Percentiles rank a stretch among this genome's conserved stretches.
These are phyloP conservation scores for Discostella stelligera DNA, from an alignment of 352 stramenopile genomes.

Conservation along the genomic window DNA sequence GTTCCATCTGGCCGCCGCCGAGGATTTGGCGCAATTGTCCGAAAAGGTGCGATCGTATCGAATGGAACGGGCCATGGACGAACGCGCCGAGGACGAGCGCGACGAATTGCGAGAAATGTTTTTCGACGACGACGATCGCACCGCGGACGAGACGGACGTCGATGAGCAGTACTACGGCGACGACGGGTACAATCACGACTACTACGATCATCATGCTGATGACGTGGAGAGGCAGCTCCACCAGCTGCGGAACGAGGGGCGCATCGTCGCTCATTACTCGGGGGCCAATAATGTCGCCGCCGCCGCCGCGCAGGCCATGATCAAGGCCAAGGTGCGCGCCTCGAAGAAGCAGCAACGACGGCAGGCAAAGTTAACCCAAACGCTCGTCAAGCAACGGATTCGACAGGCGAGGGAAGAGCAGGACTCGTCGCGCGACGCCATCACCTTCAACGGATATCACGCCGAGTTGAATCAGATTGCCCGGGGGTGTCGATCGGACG, in stretches of 20 bases:
- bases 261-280: background rate
- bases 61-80: constrained; percentile 37
- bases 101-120: constrained; percentile 30
- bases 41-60: constrained; percentile 32
- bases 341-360: background rate
- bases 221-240: no score
- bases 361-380: constrained; percentile 1
- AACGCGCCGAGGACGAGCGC: constrained; percentile 11
- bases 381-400: background rate
- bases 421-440: background rate
- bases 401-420: background rate
- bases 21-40: constrained; percentile 30
- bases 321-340: background rate
- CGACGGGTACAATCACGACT: no score
- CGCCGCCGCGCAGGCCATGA: background rate
- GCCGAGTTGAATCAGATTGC: constrained; percentile 38
- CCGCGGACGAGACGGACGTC: background rate
- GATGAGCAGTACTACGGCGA: no score
- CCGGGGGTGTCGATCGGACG: constrained; percentile 35
- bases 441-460: constrained; percentile 37
- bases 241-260: no score
- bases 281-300: background rate
- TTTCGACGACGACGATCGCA: background rate
- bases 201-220: no score
- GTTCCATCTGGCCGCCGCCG: constrained; percentile 28